These are phyloP conservation scores for Trametes cinnabarina DNA, from an alignment of 768 basidiomycete genomes.

Conservation along the genomic window DNA sequence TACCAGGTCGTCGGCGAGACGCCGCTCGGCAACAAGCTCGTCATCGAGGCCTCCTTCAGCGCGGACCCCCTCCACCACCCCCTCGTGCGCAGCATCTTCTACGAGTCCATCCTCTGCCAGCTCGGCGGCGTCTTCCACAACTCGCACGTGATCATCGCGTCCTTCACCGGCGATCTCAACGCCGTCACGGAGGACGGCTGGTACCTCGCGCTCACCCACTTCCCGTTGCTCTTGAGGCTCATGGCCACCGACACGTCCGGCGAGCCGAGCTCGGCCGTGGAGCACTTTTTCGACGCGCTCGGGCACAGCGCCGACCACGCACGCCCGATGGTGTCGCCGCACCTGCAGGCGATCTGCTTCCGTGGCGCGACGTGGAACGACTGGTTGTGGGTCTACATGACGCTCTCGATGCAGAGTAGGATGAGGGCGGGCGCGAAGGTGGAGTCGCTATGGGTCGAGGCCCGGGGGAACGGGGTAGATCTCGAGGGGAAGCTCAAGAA, in stretches of 20 bases:
- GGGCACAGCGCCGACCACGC: too few relatives aligned
- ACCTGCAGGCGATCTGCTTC: too few relatives aligned
- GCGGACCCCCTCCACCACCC: background rate
- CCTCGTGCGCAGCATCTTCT: background rate
- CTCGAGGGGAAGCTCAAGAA: too few relatives aligned
- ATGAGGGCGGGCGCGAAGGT: too few relatives aligned
- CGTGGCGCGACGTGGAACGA: too few relatives aligned
- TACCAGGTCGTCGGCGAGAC: conserved; percentile 1
- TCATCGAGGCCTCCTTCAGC: background rate
- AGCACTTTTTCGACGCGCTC: background rate
- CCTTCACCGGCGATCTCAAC: background rate
- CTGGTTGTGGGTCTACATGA: too few relatives aligned
- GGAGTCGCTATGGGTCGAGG: too few relatives aligned
- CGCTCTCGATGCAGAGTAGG: too few relatives aligned
- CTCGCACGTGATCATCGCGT: background rate
- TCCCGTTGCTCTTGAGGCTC: background rate
- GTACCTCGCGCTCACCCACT: background rate
- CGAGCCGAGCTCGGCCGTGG: too few relatives aligned
- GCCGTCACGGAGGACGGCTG: background rate
- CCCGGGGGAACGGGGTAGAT: too few relatives aligned
- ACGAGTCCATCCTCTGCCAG: background rate
- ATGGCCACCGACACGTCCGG: background rate
- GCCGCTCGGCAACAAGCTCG: background rate
- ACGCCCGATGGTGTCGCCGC: too few relatives aligned
- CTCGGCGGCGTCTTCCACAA: background rate